Base-by-base conservation (phyloP, 768 basidiomycete genomes). In the Rhodosporidiobolus odoratus region DNA sequence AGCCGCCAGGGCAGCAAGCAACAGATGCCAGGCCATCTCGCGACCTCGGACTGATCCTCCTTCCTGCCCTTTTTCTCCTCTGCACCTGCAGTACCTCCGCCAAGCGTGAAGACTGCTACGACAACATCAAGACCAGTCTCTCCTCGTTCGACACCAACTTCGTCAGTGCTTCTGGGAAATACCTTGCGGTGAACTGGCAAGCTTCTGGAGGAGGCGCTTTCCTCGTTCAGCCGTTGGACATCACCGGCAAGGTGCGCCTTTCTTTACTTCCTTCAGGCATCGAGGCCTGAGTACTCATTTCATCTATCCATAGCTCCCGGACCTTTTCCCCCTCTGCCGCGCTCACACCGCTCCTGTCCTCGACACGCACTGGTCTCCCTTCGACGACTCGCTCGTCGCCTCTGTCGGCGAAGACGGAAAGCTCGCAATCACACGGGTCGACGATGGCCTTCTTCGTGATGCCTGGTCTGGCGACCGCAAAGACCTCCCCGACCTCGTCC, bases 341-440 rank as follows among this genome's bases (percentile, higher is more conserved):
- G 90, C 88, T 38, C 82, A 83, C 73, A 79, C 81, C 21, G 81
- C 78, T 1, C 79, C 82, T 12, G 89, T 92, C 38, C 89, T 98
- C 45, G 95, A 98, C 81, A 98, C 95, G 0, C 91, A 90, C 77
- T 98, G 93, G 92, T 91, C 90, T 0, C 94, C 93, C 0, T 92
- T 95, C 79, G 88, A 93, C 77, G 95, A 98, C 80, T 83, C 85
- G 10, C 83, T 95, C 76, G 89, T 96, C 75, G 95, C 90, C 3
- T 94, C 92, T 1, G 91, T 85, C 23, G 92, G 89, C 58, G 95
- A 99, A 79, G 96, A 99, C 78, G 92, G 94, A 52, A 92, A 94
- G 77, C 85, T 90, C 74, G 85, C 91, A 81, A 84, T 99, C 78
- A 97, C 92, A 89, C 90, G 91, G 78, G 87, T 97, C 61, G 80